These are phyloP conservation scores for Ogataea zsoltii DNA, from an alignment of 805 yeast species.

Conservation along the genomic window DNA sequence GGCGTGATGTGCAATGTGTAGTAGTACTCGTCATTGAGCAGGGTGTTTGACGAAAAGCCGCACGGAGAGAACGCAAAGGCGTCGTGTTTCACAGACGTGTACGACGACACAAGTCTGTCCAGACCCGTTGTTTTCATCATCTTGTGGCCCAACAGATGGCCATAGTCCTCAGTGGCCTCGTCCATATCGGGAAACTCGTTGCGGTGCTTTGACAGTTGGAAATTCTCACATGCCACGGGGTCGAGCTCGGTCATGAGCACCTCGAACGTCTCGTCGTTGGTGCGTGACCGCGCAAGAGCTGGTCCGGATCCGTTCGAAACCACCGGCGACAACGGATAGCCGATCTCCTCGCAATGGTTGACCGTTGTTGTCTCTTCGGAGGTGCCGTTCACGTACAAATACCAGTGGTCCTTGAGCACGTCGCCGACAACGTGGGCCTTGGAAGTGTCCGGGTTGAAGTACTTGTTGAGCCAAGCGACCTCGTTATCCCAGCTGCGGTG, in stretches of 20 bases:
- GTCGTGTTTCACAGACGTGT: conserved; percentile 52
- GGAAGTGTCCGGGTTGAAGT: conserved; percentile 61
- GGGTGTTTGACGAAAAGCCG: conserved; percentile 89
- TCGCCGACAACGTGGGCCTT: conserved; percentile 78
- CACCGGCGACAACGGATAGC: conserved; percentile 27
- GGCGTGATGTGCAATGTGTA: conserved; percentile 94
- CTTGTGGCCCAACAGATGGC: conserved; percentile 75
- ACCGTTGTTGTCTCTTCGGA: conserved; percentile 6
- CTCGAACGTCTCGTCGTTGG: conserved; percentile 69
- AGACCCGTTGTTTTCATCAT: conserved; percentile 66
- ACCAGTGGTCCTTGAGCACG: conserved; percentile 85
- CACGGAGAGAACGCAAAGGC: conserved; percentile 93
- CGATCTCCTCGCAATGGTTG: conserved; percentile 6
- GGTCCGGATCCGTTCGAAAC: conserved; percentile 15
- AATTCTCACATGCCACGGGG: conserved; percentile 54
- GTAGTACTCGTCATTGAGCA: conserved; percentile 56
- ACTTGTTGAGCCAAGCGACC: conserved; percentile 63
- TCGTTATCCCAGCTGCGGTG: conserved; percentile 88
- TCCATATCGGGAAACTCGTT: conserved; percentile 40
- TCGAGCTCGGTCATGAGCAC: conserved; percentile 86
- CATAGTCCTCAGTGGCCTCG: conserved; percentile 60
- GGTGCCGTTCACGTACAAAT: conserved; percentile 67
- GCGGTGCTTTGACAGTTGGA: conserved; percentile 40
- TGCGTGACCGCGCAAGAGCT: neutral
- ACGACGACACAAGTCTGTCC: conserved; percentile 45